phyloP scores from a whole-genome alignment of 495 filamentous ascomycete genomes.

The Talaromyces borbonicus region DNA sequence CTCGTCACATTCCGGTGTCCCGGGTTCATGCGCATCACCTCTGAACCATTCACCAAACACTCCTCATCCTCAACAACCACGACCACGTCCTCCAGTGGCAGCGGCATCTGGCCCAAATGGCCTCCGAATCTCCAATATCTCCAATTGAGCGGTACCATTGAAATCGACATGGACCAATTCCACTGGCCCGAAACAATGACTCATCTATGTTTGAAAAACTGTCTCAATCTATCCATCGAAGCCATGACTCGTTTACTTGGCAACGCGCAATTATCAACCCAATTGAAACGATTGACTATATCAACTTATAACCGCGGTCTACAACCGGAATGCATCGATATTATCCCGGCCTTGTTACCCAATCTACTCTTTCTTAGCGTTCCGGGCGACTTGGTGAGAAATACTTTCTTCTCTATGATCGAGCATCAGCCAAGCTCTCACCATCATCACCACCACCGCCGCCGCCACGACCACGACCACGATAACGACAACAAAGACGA shows the following conservation, averaged over 20 bases:
- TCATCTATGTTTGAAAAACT: constrained; percentile 18
- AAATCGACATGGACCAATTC: constrained; percentile 15
- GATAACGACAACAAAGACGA: too few relatives aligned
- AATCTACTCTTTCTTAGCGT: constrained; percentile 18
- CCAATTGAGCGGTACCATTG: constrained; percentile 21
- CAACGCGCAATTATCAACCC: constrained; percentile 12
- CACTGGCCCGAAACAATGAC: constrained; percentile 22
- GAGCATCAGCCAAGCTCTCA: constrained; percentile 7
- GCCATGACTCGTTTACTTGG: constrained; percentile 16
- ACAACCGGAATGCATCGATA: constrained; percentile 17
- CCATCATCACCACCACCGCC: too few relatives aligned
- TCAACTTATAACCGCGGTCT: constrained; percentile 19
- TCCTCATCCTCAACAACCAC: too few relatives aligned
- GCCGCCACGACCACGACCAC: too few relatives aligned
- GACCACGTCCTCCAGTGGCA: too few relatives aligned
- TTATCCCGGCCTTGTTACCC: constrained; percentile 18
- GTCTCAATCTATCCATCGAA: constrained; percentile 17
- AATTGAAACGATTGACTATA: constrained; percentile 19
- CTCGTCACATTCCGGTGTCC: constrained; percentile 48
- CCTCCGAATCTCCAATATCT: constrained; percentile 15
- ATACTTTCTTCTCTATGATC: constrained; percentile 20
- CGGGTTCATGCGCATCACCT: constrained; percentile 29
- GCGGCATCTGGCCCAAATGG: constrained; percentile 11
- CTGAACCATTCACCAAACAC: neutral
- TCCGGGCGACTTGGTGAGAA: constrained; percentile 21